A percentile compares a stretch with the other conserved stretches of the same genome.
Conservation (phyloP, 192 early-diverging fungal genomes). For the Chytriomyces sp. region DNA sequence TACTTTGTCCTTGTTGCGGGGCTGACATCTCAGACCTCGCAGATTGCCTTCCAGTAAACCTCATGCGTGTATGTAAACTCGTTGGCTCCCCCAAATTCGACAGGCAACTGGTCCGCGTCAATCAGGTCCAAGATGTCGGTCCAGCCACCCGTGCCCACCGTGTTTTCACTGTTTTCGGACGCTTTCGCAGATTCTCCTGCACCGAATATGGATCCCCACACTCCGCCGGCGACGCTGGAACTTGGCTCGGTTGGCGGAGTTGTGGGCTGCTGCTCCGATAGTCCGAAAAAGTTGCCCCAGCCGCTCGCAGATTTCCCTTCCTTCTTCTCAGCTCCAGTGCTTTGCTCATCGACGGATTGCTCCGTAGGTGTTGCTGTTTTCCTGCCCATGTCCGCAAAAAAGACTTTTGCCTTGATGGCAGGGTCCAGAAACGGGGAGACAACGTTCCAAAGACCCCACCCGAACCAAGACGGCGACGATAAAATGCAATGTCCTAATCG, state of each 20-base stretch:
- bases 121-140: constrained; percentile 58
- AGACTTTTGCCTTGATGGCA: constrained; percentile 83
- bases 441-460: constrained; percentile 77
- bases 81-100: constrained; percentile 73
- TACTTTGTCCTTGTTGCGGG: no score
- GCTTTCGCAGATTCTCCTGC: not conserved
- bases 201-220: not conserved
- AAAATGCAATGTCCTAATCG: constrained; percentile 66
- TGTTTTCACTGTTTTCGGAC: not conserved
- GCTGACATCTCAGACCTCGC: not conserved
- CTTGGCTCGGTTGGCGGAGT: not conserved
- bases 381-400: constrained; percentile 66
- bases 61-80: constrained; percentile 70
- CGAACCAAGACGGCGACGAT: constrained; percentile 82
- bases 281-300: not conserved
- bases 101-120: constrained; percentile 62
- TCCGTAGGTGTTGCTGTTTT: not conserved
- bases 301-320: no score
- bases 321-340: not conserved
- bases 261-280: constrained; percentile 36
- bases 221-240: not conserved
- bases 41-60: constrained; percentile 36
- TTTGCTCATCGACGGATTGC: no score
- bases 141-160: constrained; percentile 43
- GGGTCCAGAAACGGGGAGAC: constrained; percentile 92